Evolutionary conservation across 805 yeast genomes (phyloP), one percentile per base, ranked within the genome.

Genomic region (Scheffersomyces ergatensis): DNA sequence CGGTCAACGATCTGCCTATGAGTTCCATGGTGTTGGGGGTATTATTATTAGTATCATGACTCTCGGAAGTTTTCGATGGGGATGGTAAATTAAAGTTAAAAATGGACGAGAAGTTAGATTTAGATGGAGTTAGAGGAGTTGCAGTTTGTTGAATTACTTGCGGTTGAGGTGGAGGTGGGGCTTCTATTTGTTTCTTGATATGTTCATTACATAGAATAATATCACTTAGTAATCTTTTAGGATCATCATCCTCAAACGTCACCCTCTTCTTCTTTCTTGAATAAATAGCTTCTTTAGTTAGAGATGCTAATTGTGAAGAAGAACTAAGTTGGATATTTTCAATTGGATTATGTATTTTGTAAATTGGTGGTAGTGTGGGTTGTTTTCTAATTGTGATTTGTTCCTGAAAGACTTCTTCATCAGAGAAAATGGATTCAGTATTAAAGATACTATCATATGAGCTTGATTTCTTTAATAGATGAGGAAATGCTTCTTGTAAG

Each of bases 281-380:
- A 43, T 60, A 57, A 7, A 61, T 54, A 12, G 62, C 47, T 38
- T 63, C 70, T 12, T 65, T 54, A 2, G 70, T 64, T n/a, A 72
- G 65, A 14, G 54, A 39, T 3, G 51, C 53, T 4, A 43, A 32
- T 27, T 50, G 47, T 6, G 50, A 37, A 3, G 46, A 33, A 4
- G 52, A 34, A 14, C 38, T 37, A 7, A 49, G 38, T 16, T 51
- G 52, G 14, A 64, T 54, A 33, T 47, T 57, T 15, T 55, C 62
- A 9, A 59, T 60, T 0, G 74, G 74, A 43, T 68, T 68, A 40
- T 67, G 72, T 46, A 67, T 67, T 38, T 59, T 59, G 29, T 21
- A 17, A 15, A 31, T 21, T 18, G 21, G 30, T 21, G 27, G 23
- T 19, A n/a, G 31, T 35, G n/a, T 2, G 18, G 18, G 5, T 26